A percentile compares a stretch with the other conserved stretches of the same genome.
Conservation (phyloP, 1,284 basidiomycete genomes). For the Abortiporus biennis region DNA sequence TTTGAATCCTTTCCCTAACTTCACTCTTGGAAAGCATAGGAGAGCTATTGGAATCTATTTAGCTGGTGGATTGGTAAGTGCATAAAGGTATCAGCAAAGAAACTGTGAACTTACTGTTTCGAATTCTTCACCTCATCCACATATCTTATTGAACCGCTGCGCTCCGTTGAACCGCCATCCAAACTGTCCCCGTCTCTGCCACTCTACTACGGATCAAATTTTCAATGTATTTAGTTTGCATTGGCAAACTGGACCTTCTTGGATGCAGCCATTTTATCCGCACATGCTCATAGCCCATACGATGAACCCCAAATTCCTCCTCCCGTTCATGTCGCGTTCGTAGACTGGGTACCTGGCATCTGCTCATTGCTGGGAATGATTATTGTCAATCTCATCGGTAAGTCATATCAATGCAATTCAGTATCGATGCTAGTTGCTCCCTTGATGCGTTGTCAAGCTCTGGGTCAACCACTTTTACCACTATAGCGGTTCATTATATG, state of each 20-base stretch:
- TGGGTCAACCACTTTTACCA: no score
- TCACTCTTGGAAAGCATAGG: conserved; percentile 61
- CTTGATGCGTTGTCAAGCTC: no score
- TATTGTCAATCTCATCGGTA: conserved; percentile 88
- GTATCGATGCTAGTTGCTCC: no score
- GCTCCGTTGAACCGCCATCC: neutral
- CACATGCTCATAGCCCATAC: conserved; percentile 70
- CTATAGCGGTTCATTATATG: no score
- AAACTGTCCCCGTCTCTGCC: neutral
- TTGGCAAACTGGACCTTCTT: conserved; percentile 95
- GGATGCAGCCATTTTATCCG: conserved; percentile 87
- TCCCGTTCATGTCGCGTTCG: conserved; percentile 84
- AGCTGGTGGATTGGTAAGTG: conserved; percentile 82
- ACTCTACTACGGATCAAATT: neutral
- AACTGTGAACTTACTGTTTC: neutral
- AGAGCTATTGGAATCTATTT: conserved; percentile 87
- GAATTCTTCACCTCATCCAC: conserved; percentile 1
- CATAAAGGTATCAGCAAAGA: conserved; percentile 4
- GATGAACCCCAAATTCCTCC: conserved; percentile 65
- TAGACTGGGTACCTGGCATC: conserved; percentile 95
- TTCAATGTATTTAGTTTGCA: conserved; percentile 66
- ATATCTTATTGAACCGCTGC: neutral
- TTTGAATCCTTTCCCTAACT: conserved; percentile 63
- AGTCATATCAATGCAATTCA: no score
- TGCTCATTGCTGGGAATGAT: conserved; percentile 93